phyloP scores from a whole-genome alignment of 495 filamentous ascomycete species.

The Penicillium salamii region DNA sequence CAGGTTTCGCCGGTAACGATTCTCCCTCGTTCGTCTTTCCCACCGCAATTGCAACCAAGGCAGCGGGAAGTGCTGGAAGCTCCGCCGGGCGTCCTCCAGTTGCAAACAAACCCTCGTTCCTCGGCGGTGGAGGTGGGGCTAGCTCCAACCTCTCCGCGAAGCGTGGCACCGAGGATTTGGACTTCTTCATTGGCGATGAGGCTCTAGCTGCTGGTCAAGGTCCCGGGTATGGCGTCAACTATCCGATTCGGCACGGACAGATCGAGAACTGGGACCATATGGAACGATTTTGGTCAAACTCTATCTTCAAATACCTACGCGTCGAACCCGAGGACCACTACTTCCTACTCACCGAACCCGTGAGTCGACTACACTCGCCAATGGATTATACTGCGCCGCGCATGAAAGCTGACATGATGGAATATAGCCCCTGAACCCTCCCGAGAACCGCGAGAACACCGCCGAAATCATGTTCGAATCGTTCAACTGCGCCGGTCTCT shows the following conservation, averaged over 20 bases:
- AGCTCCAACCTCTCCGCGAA: conserved; percentile 81
- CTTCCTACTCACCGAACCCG: conserved; percentile 95
- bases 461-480: conserved; percentile 99
- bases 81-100: conserved; percentile 86
- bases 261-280: conserved; percentile 99
- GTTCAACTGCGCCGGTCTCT: conserved; percentile 98
- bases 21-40: conserved; percentile 99
- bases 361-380: conserved; percentile 41
- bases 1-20: conserved; percentile 98
- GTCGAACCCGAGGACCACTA: conserved; percentile 98
- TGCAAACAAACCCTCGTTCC: conserved; percentile 89
- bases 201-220: conserved; percentile 79
- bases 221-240: conserved; percentile 93
- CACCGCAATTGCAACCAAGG: conserved; percentile 95
- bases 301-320: conserved; percentile 98
- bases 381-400: not conserved
- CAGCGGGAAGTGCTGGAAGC: conserved; percentile 64
- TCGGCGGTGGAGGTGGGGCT: conserved; percentile 84
- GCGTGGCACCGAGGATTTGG: conserved; percentile 94
- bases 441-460: conserved; percentile 97
- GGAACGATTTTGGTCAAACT: conserved; percentile 99
- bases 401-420: conserved; percentile 11
- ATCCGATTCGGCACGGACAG: conserved; percentile 95
- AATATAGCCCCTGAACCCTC: conserved; percentile 85
- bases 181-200: conserved; percentile 99